A percentile compares a stretch with the other conserved stretches of the same genome.
phyloP scores from a whole-genome alignment of 495 filamentous ascomycete species.

The Podospora appendiculata region DNA sequence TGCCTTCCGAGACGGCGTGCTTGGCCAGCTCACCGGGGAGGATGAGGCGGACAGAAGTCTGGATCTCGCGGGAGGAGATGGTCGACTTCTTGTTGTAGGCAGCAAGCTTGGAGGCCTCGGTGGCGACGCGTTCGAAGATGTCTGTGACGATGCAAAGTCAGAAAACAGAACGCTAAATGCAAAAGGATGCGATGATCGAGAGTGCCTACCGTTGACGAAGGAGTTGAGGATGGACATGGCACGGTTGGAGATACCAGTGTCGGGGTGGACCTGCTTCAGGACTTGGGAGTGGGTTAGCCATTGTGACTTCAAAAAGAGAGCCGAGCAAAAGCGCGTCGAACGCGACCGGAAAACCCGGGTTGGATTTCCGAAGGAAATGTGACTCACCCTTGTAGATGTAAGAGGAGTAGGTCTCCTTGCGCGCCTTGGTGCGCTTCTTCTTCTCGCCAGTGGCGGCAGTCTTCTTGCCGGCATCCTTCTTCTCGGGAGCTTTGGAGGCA shows the following conservation, averaged over 20 bases:
- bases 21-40: slow-evolving; percentile 97
- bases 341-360: not conserved
- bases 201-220: slow-evolving; percentile 88
- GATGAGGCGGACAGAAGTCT: slow-evolving; percentile 97
- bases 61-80: slow-evolving; percentile 98
- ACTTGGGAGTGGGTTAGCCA: slow-evolving; percentile 44
- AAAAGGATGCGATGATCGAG: not conserved
- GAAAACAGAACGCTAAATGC: slow-evolving; percentile 11
- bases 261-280: slow-evolving; percentile 98
- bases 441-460: slow-evolving; percentile 91
- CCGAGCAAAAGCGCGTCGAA: not conserved
- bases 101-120: slow-evolving; percentile 96
- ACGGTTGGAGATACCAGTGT: slow-evolving; percentile 99
- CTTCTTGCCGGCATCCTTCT: slow-evolving; percentile 99
- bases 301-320: not conserved
- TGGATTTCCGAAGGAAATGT: not conserved
- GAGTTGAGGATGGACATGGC: slow-evolving; percentile 99
- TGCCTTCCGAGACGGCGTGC: slow-evolving; percentile 98
- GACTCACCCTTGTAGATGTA: slow-evolving; percentile 99
- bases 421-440: slow-evolving; percentile 99
- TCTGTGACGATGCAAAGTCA: slow-evolving; percentile 46
- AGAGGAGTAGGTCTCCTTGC: slow-evolving; percentile 98
- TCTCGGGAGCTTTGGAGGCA: slow-evolving; percentile 66
- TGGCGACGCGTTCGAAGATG: slow-evolving; percentile 99
- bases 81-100: slow-evolving; percentile 99